Evolutionary conservation across 2,329 filamentous ascomycete species (phyloP), one percentile per base, ranked within the genome.

Genomic region (Fusarium sp.): DNA sequence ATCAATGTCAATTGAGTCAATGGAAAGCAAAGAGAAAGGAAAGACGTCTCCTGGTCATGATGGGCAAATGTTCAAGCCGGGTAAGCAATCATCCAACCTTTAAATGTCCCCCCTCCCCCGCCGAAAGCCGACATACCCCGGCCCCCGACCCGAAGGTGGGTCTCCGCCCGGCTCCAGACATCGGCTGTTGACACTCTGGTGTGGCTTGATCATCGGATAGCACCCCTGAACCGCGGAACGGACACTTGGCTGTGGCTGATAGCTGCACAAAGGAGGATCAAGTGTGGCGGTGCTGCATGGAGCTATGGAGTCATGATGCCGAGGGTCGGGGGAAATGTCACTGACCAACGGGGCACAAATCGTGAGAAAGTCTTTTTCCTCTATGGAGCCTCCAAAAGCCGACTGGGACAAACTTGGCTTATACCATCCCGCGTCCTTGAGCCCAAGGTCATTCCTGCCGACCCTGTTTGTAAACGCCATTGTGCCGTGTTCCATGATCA

Each of bases 41-140:
- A 57, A 57, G 33, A 36, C 13, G 14, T 29, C 13, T 63, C 52
- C 36, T 27, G 47, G 42, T 63, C 50, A 65, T 69, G 54, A 63
- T 63, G 47, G 62, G 47, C 52, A 58, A 63, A 58, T 56, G 60
- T 62, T 54, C 50, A 31, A 29, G 50, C 71, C 76, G 76, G 76
- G 66, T 78, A 78, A 78, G 74, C 57, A 59, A 71, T 78, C 76
- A 70, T 74, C 76, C 74, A 54, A 27, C 4, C 45, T 62, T n/a
- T 35, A 54, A 68, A 63, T 59, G 35, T 54, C 35, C 33, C 52
- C 59, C 66, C 65, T 40, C 40, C 61, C 73, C 71, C 56, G 61
- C 71, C 73, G 66, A 75, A 73, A 57, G 36, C 71, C 68, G 65
- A 70, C 60, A 62, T 66, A 54, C 68, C 65, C 73, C 75, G 69